Base-by-base conservation (phyloP, 345 rosid genomes). In the Rhodamnia rubescens region DNA sequence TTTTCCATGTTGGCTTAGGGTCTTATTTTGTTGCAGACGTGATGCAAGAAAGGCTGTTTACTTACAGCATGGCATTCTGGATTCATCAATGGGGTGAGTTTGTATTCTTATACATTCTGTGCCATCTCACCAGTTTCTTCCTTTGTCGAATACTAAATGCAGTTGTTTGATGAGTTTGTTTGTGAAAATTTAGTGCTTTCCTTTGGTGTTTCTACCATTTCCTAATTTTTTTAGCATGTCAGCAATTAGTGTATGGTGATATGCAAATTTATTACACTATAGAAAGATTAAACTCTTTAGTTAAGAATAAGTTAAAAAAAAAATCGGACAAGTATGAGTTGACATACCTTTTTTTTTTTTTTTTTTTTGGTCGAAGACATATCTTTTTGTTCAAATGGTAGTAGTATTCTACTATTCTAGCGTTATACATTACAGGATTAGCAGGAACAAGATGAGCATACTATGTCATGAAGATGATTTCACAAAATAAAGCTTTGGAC, bases 31-130 rank as follows among this genome's bases (percentile, higher is more conserved):
- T 82, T 90, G 86, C 93, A 97, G 99, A 87, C 98, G 96, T 52
- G 98, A 96, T 89, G 95, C 99, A 18, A 91, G 92, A 87, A 97
- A 95, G 88, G 98, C 94, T 87, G 96, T 97, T 84, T 97, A 90
- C 88, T 90, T 96, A 83, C 99, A 96, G 89, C 99, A 97, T 89
- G 99, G 99, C 47, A 82, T 97, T 83, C 88, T 96, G 89, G 98
- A 97, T 93, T 92, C 99, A 75, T 96, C 99, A 49, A 93, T 97
- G 98, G 98, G 99, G 99, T 97, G 74, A 91, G 95, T 88, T 86
- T 22, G 69, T 86, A 52, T 47, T 82, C 7, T 54, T 26, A 14
- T 10, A 21, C 47, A 69, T 18, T 36, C 80, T 36, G 24, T 69
- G 47, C 58, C 5, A 2, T 49, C 78, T 27, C 52, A 8, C 40